Conservation (phyloP, 441 rosid species). For the Erodium texanum region DNA sequence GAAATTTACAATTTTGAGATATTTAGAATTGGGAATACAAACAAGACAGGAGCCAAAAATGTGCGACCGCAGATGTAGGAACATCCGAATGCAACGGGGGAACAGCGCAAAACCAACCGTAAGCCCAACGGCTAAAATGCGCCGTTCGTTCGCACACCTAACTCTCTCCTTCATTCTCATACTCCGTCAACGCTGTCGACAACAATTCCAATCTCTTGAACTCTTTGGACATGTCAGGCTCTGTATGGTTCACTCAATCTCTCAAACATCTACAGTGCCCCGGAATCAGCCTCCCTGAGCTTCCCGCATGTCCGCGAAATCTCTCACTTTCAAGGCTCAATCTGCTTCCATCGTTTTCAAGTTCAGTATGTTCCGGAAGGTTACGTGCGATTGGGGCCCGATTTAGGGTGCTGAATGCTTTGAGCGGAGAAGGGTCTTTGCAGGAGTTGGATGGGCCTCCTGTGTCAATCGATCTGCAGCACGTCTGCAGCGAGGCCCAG, state of each 20-base stretch:
- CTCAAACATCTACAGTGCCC: constrained; percentile 11
- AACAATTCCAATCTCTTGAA: background rate
- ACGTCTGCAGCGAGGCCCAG: constrained; percentile 46
- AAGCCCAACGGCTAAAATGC: background rate
- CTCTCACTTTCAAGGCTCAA: constrained; percentile 15
- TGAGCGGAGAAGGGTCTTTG: constrained; percentile 30
- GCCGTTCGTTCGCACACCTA: background rate
- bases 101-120: background rate
- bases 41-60: no score
- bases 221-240: background rate
- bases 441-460: constrained; percentile 52
- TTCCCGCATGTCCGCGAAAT: constrained; percentile 8
- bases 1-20: no score
- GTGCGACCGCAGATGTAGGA: no score
- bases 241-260: constrained; percentile 28
- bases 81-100: background rate
- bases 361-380: constrained; percentile 19
- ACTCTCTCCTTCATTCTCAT: background rate
- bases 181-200: background rate
- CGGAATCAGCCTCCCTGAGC: constrained; percentile 13
- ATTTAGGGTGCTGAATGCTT: constrained; percentile 27
- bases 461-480: constrained; percentile 41
- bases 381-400: constrained; percentile 19
- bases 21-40: no score
- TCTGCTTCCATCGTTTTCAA: constrained; percentile 19